These are phyloP conservation scores for Ogataea allantospora DNA, from an alignment of 805 yeast species.

Conservation along the genomic window DNA sequence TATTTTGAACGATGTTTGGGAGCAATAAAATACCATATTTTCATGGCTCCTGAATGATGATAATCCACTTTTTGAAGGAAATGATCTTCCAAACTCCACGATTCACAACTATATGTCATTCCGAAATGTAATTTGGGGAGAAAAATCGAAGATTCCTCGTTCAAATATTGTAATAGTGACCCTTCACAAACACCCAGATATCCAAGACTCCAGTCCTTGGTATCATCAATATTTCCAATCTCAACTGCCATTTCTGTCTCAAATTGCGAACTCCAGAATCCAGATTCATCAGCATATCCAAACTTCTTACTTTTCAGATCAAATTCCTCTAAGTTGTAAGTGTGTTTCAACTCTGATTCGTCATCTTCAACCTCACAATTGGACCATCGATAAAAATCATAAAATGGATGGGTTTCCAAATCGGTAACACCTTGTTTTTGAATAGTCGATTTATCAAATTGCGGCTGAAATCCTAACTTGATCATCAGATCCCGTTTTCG, in stretches of 20 bases:
- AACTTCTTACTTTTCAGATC: constrained; percentile 47
- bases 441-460: constrained; percentile 48
- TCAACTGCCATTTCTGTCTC: constrained; percentile 35
- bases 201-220: constrained; percentile 56
- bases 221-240: constrained; percentile 17
- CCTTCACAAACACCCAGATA: constrained; percentile 50
- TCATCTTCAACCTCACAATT: constrained; percentile 39
- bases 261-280: constrained; percentile 40
- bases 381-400: constrained; percentile 47
- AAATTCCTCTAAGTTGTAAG: constrained; percentile 50
- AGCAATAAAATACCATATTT: constrained; percentile 63
- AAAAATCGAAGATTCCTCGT: constrained; percentile 42
- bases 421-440: constrained; percentile 39
- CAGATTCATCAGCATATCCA: constrained; percentile 40
- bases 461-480: constrained; percentile 50
- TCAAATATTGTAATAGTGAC: constrained; percentile 46
- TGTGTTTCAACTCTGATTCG: constrained; percentile 33
- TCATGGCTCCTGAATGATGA: constrained; percentile 53
- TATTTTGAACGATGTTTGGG: constrained; percentile 52
- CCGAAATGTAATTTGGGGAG: constrained; percentile 48
- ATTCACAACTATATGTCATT: constrained; percentile 51
- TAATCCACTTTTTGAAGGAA: constrained; percentile 53
- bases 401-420: constrained; percentile 35
- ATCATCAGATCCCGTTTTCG: constrained; percentile 46
- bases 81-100: constrained; percentile 64